Base-by-base conservation (phyloP, 805 yeast genomes). In the Wickerhamomyces kurtzmanii region DNA sequence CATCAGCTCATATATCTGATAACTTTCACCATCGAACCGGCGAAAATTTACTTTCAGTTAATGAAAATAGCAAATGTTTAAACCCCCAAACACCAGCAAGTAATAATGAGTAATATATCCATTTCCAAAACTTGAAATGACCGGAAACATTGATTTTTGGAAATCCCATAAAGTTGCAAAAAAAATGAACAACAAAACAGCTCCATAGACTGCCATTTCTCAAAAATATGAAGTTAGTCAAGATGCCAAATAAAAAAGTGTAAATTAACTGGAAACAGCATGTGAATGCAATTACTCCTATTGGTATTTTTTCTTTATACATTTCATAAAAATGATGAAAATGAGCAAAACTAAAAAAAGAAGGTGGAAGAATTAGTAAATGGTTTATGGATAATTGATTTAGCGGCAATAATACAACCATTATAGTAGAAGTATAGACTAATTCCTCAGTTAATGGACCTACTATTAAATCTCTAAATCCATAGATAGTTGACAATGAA, bases 361-460 rank as follows among this genome's bases (percentile, higher is more conserved):
- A 41, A 1, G 94, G 91, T 2, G 82, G 65, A 17, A 52, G 44
- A 12, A 42, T 38, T 1, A 68, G 45, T 13, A 57, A 34, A 8
- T 33, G n/a, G 22, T 29, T 34, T 19, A 30, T 31, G 15, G 41
- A 23, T 17, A 37, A 25, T 15, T 22, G 23, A 6, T 37, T 27
- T 2, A 42, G 38, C 14, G 58, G 62, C 6, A 39, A 30, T 39
- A 48, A 42, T 32, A 51, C 31, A 25, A 53, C 37, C 32, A 57
- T 32, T 34, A 67, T 33, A 38, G 63, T 45, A 0, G 77, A 59
- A 2, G 93, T 59, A 45, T 75, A 84, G 2, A 81, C 66, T 17
- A 82, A 36, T 45, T 84, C 95, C 46, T 84, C 95, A 0, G 89
- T 74, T 3, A 77, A 26, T 4, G 95, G 95, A 0, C 86, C 94